Evolutionary conservation across 495 filamentous ascomycete genomes (phyloP), one percentile per base, ranked within the genome.

Genomic region (Aspergillus leporis): DNA sequence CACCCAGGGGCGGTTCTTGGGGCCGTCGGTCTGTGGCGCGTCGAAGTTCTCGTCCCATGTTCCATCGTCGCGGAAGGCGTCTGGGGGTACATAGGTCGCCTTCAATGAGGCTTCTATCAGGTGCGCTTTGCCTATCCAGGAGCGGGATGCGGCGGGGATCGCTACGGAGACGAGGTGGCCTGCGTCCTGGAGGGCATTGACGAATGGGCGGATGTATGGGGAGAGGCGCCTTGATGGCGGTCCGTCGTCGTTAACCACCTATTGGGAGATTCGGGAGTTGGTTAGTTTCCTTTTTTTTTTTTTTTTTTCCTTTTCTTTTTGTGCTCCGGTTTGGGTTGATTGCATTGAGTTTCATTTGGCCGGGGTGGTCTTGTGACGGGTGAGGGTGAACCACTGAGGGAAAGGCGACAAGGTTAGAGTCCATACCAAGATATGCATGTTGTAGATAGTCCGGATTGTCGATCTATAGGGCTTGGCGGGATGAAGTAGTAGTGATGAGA

Each of bases 121-220:
- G 72, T 98, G 93, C 3, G 94, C 94, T 77, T 98, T 98, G 56
- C 92, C 92, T 69, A 98, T 97, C 94, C 94, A 98, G 16, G 91
- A 95, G 34, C 93, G 88, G 64, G 97, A 96, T 16, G 85, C 84
- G 69, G 96, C 86, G 1, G 94, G 94, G 40, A 98, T 85, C 63
- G 92, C 87, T 57, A 98, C 92, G n/a, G 90, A 93, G 70, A 98
- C 90, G 55, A 76, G 79, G 74, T 95, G 93, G 45, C 92, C 90
- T n/a, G 84, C 83, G 40, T 74, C 62, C 76, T 94, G 84, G 59
- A 98, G 88, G 30, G 86, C 81, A 48, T 85, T 75, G 41, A 97
- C 87, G 66, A 96, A 85, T 41, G 89, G 86, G 69, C 90, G 90
- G 60, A 97, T 82, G 71, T 98, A 98, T 7, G 94, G 94, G 0